These are phyloP conservation scores for Blepharisma japonicum DNA, from an alignment of 73 alveolate species.

Conservation along the genomic window DNA sequence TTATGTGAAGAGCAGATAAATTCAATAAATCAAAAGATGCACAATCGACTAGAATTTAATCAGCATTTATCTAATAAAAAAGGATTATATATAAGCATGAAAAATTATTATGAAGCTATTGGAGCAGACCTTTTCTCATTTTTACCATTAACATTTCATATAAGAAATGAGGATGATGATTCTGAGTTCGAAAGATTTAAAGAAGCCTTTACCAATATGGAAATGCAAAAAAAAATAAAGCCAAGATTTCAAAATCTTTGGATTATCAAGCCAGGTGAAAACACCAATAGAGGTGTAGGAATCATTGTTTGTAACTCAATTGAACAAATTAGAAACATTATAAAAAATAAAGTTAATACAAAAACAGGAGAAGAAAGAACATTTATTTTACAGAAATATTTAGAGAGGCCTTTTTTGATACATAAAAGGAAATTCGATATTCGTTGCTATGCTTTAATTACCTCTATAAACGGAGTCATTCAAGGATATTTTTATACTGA, in stretches of 20 bases:
- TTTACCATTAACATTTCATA: slow-evolving; percentile 76
- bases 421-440: slow-evolving; percentile 71
- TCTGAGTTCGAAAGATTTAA: slow-evolving; percentile 48
- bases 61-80: slow-evolving; percentile 34
- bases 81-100: slow-evolving; percentile 73
- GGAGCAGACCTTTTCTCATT: slow-evolving; percentile 56
- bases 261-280: slow-evolving; percentile 60
- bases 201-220: slow-evolving; percentile 26
- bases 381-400: slow-evolving; percentile 58
- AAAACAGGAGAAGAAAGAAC: slow-evolving; percentile 39
- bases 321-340: slow-evolving; percentile 26
- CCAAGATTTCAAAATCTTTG: slow-evolving; percentile 32
- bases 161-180: slow-evolving; percentile 55
- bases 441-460: slow-evolving; percentile 61
- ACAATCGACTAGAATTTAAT: slow-evolving; percentile 7
- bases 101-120: slow-evolving; percentile 59
- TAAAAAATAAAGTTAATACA: slow-evolving; percentile 31
- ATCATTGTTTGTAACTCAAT: slow-evolving; percentile 28
- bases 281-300: slow-evolving; percentile 56
- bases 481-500: slow-evolving; percentile 61
- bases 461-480: slow-evolving; percentile 60
- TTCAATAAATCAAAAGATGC: slow-evolving; percentile 15
- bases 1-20: not conserved
- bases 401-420: slow-evolving; percentile 61
- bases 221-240: slow-evolving; percentile 23